Base-by-base conservation (phyloP, 805 yeast genomes). In the Ogataea corticis region DNA sequence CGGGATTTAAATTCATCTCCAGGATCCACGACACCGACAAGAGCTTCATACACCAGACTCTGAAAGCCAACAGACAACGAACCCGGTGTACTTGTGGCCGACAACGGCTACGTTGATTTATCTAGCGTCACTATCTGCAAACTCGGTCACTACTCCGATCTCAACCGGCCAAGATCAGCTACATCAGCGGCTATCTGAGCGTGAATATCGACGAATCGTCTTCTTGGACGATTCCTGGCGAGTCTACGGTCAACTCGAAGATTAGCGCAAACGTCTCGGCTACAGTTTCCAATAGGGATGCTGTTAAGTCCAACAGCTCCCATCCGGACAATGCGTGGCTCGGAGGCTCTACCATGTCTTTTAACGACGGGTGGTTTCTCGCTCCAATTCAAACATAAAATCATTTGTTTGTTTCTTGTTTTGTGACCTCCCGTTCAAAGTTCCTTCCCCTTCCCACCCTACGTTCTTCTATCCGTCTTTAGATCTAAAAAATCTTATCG, bases 321-420 rank as follows among this genome's bases (percentile, higher is more conserved):
- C 33, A 41, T 28, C 39, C 39, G 11, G 45, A 33, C 9, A 41
- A 41, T 16, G 21, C 27, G 3, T 33, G 45, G 39, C 13, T 41
- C 21, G 38, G 34, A 12, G 45, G 29, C 3, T 10, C 34, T 27
- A 38, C 28, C 21, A 15, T 30, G 15, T 15, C 34, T 3, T 27
- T 38, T 6, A 6, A 28, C 6, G 11, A 28, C 14, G 31, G 28
- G 14, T 10, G 31, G 14, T 28, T n/a, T 28, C 14, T 28, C 14
- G 11, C 11, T 11, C 28, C 28, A n/a, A n/a, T n/a, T n/a, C n/a
- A n/a, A n/a, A n/a, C n/a, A n/a, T n/a, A n/a, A n/a, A n/a, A n/a
- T n/a, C n/a, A n/a, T n/a, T n/a, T n/a, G n/a, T n/a, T n/a, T n/a
- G n/a, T n/a, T n/a, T n/a, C n/a, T n/a, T n/a, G n/a, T n/a, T n/a